Evolutionary conservation across 139 green algal species (phyloP).

Genomic region (Chlorella sp.): DNA sequence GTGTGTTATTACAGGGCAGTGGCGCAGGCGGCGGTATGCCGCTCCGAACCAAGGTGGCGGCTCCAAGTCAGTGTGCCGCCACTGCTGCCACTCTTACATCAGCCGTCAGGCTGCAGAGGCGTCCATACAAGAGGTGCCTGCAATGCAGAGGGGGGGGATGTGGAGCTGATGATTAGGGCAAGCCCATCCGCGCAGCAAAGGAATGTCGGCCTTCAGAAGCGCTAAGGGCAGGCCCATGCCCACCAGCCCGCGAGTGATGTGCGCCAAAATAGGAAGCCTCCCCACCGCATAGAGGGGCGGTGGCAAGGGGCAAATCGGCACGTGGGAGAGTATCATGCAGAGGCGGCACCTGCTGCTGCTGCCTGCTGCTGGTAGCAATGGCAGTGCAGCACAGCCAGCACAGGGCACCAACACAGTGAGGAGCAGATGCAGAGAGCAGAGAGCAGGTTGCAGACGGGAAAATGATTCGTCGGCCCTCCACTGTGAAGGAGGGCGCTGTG

Average conservation of each 20-base stretch:
- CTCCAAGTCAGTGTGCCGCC: no score
- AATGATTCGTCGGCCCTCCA: neutral
- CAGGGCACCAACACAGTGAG: neutral
- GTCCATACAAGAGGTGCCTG: no score
- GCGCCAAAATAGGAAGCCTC: slow-evolving; percentile 40
- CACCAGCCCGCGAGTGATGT: slow-evolving; percentile 4
- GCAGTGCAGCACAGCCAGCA: neutral
- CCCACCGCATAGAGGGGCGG: slow-evolving; percentile 22
- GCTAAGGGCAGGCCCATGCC: slow-evolving; percentile 26
- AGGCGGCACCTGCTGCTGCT: no score
- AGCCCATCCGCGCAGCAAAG: slow-evolving; percentile 25
- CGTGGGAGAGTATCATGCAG: no score
- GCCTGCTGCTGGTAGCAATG: no score
- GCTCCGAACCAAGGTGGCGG: no score
- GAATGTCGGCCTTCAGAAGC: slow-evolving; percentile 21
- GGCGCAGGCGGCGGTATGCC: no score
- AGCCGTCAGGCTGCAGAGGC: neutral
- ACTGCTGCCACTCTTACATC: neutral
- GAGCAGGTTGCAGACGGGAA: neutral
- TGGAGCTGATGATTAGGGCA: slow-evolving; percentile 23
- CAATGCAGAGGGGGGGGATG: neutral
- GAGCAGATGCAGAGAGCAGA: neutral
- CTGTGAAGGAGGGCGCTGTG: neutral
- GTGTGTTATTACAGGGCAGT: no score
- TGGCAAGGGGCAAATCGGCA: slow-evolving; percentile 36